A percentile compares a stretch with the other conserved stretches of the same genome.
Evolutionary conservation across 345 rosid genomes (phyloP).

Genomic region (Brassica juncea): DNA sequence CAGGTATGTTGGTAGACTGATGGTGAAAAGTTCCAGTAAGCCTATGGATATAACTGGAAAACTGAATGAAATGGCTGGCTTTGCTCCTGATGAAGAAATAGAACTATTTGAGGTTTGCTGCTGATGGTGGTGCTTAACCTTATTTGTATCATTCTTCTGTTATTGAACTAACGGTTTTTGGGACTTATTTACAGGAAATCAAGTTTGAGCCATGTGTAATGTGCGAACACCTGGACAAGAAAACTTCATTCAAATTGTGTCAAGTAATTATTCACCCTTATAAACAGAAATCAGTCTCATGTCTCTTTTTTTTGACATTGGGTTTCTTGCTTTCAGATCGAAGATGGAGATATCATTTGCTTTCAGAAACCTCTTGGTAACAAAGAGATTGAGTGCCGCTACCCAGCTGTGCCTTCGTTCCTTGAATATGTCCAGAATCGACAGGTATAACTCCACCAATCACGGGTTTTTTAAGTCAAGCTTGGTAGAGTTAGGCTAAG

Average conservation of each 20-base stretch:
- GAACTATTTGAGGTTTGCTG: slow-evolving; percentile 82
- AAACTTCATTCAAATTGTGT: slow-evolving; percentile 58
- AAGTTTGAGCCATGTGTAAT: slow-evolving; percentile 86
- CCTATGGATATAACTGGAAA: slow-evolving; percentile 69
- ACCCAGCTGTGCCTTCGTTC: slow-evolving; percentile 80
- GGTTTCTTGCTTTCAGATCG: slow-evolving; percentile 55
- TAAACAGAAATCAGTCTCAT: not conserved
- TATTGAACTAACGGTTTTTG: slow-evolving; percentile 15
- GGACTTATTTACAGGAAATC: slow-evolving; percentile 65
- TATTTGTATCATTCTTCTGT: slow-evolving; percentile 17
- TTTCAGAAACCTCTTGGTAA: slow-evolving; percentile 65
- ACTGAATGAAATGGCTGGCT: slow-evolving; percentile 89
- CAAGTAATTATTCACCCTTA: slow-evolving; percentile 56
- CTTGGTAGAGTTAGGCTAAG: slow-evolving; percentile 18
- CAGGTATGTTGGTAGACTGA: slow-evolving; percentile 80
- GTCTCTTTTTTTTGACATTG: slow-evolving; percentile 15
- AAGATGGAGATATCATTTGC: slow-evolving; percentile 94
- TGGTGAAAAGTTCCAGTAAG: slow-evolving; percentile 75
- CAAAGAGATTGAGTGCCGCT: slow-evolving; percentile 54
- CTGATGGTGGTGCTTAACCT: slow-evolving; percentile 8
- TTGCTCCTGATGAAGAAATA: slow-evolving; percentile 78
- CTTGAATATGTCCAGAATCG: slow-evolving; percentile 91
- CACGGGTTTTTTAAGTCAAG: not conserved
- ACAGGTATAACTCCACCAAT: slow-evolving; percentile 52
- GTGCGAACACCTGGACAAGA: slow-evolving; percentile 87